Conservation (phyloP, 2,329 filamentous ascomycete species). For the Ceratocystis smalleyi region DNA sequence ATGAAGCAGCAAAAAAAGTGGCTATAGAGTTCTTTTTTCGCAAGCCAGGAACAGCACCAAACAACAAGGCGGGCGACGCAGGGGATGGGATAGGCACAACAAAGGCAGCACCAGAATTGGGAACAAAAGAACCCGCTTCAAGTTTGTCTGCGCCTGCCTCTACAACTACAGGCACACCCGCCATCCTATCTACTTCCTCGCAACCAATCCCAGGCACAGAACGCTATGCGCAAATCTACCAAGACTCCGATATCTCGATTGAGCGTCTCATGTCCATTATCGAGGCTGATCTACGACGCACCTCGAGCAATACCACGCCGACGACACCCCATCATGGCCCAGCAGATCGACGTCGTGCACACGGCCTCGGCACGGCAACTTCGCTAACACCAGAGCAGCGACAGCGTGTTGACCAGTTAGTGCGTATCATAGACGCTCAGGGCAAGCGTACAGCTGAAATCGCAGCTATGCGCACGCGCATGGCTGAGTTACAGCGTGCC, state of each 20-base stretch:
- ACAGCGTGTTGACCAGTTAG: constrained; percentile 14
- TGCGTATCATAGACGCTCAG: constrained; percentile 15
- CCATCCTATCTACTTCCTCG: neutral
- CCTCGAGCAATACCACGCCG: constrained; percentile 18
- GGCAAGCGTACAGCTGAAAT: constrained; percentile 19
- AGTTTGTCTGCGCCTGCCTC: neutral
- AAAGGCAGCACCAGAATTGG: neutral
- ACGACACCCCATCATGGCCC: constrained; percentile 1
- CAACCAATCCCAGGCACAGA: constrained; percentile 13
- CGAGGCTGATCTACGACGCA: constrained; percentile 23
- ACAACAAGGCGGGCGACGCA: neutral
- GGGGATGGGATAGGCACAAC: neutral
- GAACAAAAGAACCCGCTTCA: neutral
- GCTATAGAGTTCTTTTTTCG: constrained; percentile 16
- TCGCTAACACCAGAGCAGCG: constrained; percentile 10
- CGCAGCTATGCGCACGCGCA: constrained; percentile 26
- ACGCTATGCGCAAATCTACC: constrained; percentile 17
- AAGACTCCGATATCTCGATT: constrained; percentile 15
- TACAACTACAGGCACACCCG: neutral
- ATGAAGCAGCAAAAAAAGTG: constrained; percentile 11
- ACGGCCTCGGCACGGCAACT: constrained; percentile 13
- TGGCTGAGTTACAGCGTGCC: constrained; percentile 34
- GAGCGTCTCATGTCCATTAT: constrained; percentile 23
- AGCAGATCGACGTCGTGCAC: constrained; percentile 8
- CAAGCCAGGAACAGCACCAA: neutral